These are phyloP conservation scores for Hypoxylon sp. DNA, from an alignment of 2,329 filamentous ascomycete genomes.

Conservation along the genomic window DNA sequence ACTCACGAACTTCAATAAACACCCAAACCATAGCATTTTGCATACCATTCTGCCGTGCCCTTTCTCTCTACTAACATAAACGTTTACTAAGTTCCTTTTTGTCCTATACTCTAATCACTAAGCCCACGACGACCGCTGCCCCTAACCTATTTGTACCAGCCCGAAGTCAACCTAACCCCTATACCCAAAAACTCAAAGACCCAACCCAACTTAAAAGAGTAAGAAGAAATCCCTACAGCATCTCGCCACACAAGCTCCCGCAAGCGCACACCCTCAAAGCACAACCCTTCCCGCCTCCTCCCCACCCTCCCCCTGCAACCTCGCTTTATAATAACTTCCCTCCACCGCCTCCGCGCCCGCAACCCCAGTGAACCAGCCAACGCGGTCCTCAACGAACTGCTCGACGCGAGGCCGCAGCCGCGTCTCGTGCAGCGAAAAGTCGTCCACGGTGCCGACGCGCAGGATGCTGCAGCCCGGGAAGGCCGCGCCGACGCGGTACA, in stretches of 20 bases:
- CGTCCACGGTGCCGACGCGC: conserved; percentile 72
- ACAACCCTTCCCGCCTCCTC: not conserved
- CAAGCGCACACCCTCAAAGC: not conserved
- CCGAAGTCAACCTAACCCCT: too few species aligned
- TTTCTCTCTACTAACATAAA: not conserved
- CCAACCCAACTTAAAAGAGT: not conserved
- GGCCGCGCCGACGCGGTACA: conserved; percentile 65
- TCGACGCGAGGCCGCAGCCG: conserved; percentile 67
- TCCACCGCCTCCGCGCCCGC: conserved; percentile 53
- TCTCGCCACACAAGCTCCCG: not conserved
- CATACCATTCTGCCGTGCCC: not conserved
- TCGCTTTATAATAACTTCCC: not conserved
- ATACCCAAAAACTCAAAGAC: too few species aligned
- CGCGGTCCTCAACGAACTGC: conserved; percentile 64
- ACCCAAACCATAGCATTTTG: not conserved
- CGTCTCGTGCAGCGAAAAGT: conserved; percentile 68
- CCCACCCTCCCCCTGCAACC: not conserved
- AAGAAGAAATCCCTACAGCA: not conserved
- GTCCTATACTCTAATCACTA: not conserved
- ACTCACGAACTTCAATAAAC: not conserved
- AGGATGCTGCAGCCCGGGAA: conserved; percentile 63
- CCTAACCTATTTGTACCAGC: not conserved
- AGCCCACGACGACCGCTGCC: too few species aligned
- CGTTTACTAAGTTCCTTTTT: not conserved
- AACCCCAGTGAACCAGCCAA: conserved; percentile 59